Percentiles rank a stretch among this genome's conserved stretches.
Conservation (phyloP, 164 flowering plant species). For the Stephania japonica region DNA sequence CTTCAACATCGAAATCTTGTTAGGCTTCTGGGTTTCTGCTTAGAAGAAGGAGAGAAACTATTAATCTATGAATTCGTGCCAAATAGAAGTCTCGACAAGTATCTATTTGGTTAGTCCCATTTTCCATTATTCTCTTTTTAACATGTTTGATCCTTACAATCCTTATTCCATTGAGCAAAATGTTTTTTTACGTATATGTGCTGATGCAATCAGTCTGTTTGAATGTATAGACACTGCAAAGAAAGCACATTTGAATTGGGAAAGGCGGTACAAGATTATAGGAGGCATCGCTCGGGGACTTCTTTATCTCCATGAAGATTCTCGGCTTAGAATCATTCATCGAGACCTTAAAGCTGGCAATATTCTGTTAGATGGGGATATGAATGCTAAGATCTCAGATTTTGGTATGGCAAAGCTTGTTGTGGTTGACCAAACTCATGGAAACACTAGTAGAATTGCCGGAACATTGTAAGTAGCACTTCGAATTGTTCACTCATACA, state of each 20-base stretch:
- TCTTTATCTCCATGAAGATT: slow-evolving; percentile 64
- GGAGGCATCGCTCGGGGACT: slow-evolving; percentile 56
- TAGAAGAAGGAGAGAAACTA: slow-evolving; percentile 15
- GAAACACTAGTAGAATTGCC: slow-evolving; percentile 22
- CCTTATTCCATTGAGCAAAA: no score
- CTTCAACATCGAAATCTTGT: slow-evolving; percentile 32
- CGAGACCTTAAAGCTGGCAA: slow-evolving; percentile 63
- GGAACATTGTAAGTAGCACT: slow-evolving; percentile 39
- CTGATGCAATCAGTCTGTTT: neutral
- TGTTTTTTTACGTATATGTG: no score
- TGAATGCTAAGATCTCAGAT: slow-evolving; percentile 56
- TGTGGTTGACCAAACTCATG: slow-evolving; percentile 22
- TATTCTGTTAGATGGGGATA: slow-evolving; percentile 37
- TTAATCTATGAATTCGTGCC: slow-evolving; percentile 29
- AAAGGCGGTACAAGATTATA: slow-evolving; percentile 38
- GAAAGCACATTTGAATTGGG: slow-evolving; percentile 33
- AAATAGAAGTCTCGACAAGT: slow-evolving; percentile 26
- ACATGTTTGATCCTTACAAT: no score
- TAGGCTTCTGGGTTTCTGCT: slow-evolving; percentile 24
- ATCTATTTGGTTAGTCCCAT: slow-evolving; percentile 22
- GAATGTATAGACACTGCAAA: slow-evolving; percentile 24
- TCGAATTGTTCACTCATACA: neutral
- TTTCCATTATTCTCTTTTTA: neutral
- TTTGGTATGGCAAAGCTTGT: slow-evolving; percentile 56
- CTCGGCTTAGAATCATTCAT: slow-evolving; percentile 42